Percentiles rank a stretch among this genome's conserved stretches.
phyloP scores from a whole-genome alignment of 345 rosid species.

The Punica granatum region DNA sequence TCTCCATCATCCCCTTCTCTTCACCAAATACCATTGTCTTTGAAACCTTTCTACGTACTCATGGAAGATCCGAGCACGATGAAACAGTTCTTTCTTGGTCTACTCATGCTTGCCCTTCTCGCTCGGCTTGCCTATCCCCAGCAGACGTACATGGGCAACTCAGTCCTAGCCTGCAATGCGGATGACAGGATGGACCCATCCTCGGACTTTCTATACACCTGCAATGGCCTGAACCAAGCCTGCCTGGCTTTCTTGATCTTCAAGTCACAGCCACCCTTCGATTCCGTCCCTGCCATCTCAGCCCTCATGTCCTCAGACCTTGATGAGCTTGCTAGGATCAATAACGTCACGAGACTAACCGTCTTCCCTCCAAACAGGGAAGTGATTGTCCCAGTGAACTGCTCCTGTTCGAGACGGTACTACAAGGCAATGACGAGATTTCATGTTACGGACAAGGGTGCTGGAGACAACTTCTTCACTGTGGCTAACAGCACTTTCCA shows the following conservation, averaged over 20 bases:
- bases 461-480: conserved; percentile 9
- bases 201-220: conserved; percentile 32
- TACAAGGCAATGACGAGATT: conserved; percentile 28
- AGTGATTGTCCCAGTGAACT: conserved; percentile 35
- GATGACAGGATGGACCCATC: conserved; percentile 18
- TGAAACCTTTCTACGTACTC: neutral
- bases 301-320: conserved; percentile 22
- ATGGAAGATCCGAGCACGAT: neutral
- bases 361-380: conserved; percentile 24
- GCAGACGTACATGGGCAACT: conserved; percentile 27
- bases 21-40: neutral
- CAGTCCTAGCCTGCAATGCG: conserved; percentile 17
- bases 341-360: conserved; percentile 20
- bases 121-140: conserved; percentile 9
- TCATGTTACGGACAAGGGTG: neutral
- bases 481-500: conserved; percentile 21
- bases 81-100: neutral
- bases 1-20: neutral
- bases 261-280: conserved; percentile 24
- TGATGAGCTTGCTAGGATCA: conserved; percentile 25
- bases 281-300: conserved; percentile 34
- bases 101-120: conserved; percentile 5
- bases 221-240: conserved; percentile 21
- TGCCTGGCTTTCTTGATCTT: conserved; percentile 42
- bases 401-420: conserved; percentile 28